Evolutionary conservation across 805 yeast species (phyloP).

Genomic region (Nakazawaea peltata): DNA sequence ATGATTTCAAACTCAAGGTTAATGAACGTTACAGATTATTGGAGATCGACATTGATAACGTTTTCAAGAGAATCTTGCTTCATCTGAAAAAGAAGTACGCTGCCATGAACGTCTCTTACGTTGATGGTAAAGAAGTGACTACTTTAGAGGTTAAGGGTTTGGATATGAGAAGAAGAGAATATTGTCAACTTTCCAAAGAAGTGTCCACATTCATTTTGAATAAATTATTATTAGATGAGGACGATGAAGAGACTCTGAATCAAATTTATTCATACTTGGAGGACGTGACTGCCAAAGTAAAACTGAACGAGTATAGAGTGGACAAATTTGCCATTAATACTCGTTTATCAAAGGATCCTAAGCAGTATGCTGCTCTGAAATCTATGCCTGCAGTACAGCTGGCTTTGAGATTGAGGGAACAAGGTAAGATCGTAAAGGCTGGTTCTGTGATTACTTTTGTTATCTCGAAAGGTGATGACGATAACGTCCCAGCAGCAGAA

Average conservation of each 20-base stretch:
- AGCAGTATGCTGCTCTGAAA: slow-evolving; percentile 70
- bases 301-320: slow-evolving; percentile 51
- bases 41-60: slow-evolving; percentile 94
- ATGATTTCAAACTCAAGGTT: slow-evolving; percentile 74
- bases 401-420: slow-evolving; percentile 71
- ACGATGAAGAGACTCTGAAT: slow-evolving; percentile 66
- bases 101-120: slow-evolving; percentile 58
- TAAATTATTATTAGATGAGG: slow-evolving; percentile 62
- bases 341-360: slow-evolving; percentile 84
- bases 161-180: slow-evolving; percentile 96
- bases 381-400: slow-evolving; percentile 86
- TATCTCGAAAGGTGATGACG: slow-evolving; percentile 48
- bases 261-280: slow-evolving; percentile 69
- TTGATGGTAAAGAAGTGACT: slow-evolving; percentile 46
- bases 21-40: slow-evolving; percentile 81
- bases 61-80: slow-evolving; percentile 72
- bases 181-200: slow-evolving; percentile 86
- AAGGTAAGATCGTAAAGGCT: slow-evolving; percentile 81
- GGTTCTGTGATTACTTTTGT: slow-evolving; percentile 88
- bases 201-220: slow-evolving; percentile 69
- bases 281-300: slow-evolving; percentile 47
- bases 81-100: slow-evolving; percentile 98
- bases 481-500: slow-evolving; percentile 46
- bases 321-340: slow-evolving; percentile 76
- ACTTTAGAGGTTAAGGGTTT: slow-evolving; percentile 88